Percentiles rank a stretch among this genome's conserved stretches.
phyloP scores from a whole-genome alignment of 2,329 filamentous ascomycete genomes.

The Trichoderma koningiopsis region DNA sequence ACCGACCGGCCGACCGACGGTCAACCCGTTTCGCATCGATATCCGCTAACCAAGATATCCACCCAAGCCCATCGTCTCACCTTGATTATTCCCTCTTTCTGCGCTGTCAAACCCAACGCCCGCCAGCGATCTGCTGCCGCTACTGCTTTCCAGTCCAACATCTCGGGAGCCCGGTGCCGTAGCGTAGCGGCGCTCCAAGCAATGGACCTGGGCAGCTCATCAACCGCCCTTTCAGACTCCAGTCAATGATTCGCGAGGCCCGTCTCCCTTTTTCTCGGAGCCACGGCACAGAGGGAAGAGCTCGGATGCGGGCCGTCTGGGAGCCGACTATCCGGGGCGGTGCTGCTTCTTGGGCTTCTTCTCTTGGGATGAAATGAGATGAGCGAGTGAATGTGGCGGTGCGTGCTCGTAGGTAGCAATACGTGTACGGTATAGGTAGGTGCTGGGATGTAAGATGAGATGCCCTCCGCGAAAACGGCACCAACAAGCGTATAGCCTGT shows the following conservation, averaged over 20 bases:
- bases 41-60: not conserved
- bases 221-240: slow-evolving; percentile 1
- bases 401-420: not conserved
- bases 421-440: not conserved
- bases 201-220: not conserved
- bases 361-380: not conserved
- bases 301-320: slow-evolving; percentile 6
- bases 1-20: not conserved
- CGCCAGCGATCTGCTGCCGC: not conserved
- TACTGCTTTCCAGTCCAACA: not conserved
- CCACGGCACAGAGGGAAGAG: not conserved
- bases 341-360: not conserved
- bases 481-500: not conserved
- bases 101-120: not conserved
- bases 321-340: slow-evolving; percentile 10
- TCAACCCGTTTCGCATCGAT: slow-evolving; percentile 12
- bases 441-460: not conserved
- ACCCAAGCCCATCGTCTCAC: not conserved
- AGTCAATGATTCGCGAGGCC: not conserved
- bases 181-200: not conserved
- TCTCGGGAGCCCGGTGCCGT: slow-evolving; percentile 21
- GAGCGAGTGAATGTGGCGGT: slow-evolving; percentile 20
- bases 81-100: not conserved
- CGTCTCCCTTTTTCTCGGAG: slow-evolving; percentile 13
- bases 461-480: not conserved